Base-by-base conservation (phyloP, 2,329 filamentous ascomycete species). In the Colletotrichum trifolii region DNA sequence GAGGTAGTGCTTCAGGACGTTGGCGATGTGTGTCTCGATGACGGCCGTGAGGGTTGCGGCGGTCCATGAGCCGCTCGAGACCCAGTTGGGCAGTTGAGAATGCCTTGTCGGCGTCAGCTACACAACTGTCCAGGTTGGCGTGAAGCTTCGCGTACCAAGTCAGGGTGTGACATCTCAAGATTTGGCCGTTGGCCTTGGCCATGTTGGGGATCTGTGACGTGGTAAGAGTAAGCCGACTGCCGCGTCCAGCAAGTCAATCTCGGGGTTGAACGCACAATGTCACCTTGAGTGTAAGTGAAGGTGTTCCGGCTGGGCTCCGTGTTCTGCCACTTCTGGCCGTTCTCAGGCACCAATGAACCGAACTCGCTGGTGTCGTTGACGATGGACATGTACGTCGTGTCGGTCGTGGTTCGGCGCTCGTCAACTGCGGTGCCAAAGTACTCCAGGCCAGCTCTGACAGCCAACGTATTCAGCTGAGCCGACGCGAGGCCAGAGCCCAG, bases 361-460 rank as follows among this genome's bases (percentile, higher is more conserved):
- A 90, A 91, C 68, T 89, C 85, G 39, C 78, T 75, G 8, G 72
- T 78, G 72, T 87, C 78, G 64, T 79, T 81, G 39, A 89, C 76
- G 66, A 88, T 85, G 3, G 76, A 73, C 46, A 84, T 76, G 71
- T 90, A 90, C 45, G 81, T 73, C 15, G 79, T 76, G 36, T 83
- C 75, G 66, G 85, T 81, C 8, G 74, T 72, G 17, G 59, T 65
- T 40, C 42, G 54, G 13, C 64, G 54, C 53, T 68, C 66, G 73
- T 90, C 88, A 36, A 87, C 88, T 2, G 88, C 88, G 1, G 87
- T 84, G 56, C 87, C 88, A 60, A 89, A 89, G 77, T 89, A 90
- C 66, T 80, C 72, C 58, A 85, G 77, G 5, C 86, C 86, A 33
- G 84, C 82, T 56, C 81, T 78, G 62, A 82, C 79, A 11, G 85